These are phyloP conservation scores for Diaporthe vaccinii DNA, from an alignment of 2,329 filamentous ascomycete species.

Conservation along the genomic window DNA sequence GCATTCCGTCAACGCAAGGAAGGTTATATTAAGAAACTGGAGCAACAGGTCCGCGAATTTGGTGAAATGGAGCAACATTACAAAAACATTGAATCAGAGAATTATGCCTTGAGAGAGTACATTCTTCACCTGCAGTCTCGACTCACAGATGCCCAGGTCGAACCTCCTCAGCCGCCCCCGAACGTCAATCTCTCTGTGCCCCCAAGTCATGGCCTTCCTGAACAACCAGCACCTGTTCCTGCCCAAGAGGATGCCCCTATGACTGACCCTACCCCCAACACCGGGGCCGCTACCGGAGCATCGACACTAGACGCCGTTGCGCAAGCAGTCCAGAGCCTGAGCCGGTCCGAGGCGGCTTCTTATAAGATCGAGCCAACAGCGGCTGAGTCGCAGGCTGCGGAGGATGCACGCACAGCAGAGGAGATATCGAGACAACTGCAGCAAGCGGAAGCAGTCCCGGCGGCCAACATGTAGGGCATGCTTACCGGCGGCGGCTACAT, in stretches of 20 bases:
- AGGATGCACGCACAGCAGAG: slow-evolving; percentile 63
- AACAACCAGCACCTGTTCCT: slow-evolving; percentile 22
- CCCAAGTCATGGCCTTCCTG: slow-evolving; percentile 34
- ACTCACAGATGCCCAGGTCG: slow-evolving; percentile 85
- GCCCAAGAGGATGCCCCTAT: slow-evolving; percentile 36
- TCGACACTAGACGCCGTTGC: slow-evolving; percentile 64
- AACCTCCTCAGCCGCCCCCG: slow-evolving; percentile 85
- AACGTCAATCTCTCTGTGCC: slow-evolving; percentile 75
- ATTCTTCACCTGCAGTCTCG: slow-evolving; percentile 90
- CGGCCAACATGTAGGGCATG: slow-evolving; percentile 51
- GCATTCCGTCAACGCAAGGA: slow-evolving; percentile 98
- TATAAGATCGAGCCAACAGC: slow-evolving; percentile 47
- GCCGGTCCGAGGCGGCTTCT: slow-evolving; percentile 43
- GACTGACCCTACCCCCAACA: slow-evolving; percentile 41
- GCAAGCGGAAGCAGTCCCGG: slow-evolving; percentile 54
- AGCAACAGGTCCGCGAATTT: slow-evolving; percentile 90
- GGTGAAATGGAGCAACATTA: slow-evolving; percentile 80
- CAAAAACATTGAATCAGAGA: slow-evolving; percentile 88
- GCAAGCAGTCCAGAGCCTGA: slow-evolving; percentile 56
- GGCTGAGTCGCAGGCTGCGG: slow-evolving; percentile 50
- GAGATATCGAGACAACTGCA: slow-evolving; percentile 67
- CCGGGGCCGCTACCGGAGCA: slow-evolving; percentile 48
- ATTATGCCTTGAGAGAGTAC: slow-evolving; percentile 92
- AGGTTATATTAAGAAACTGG: slow-evolving; percentile 96
- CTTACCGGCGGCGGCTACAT: not conserved